Base-by-base conservation (phyloP, 2,329 filamentous ascomycete genomes). In the Ilyonectria mors-panacis region DNA sequence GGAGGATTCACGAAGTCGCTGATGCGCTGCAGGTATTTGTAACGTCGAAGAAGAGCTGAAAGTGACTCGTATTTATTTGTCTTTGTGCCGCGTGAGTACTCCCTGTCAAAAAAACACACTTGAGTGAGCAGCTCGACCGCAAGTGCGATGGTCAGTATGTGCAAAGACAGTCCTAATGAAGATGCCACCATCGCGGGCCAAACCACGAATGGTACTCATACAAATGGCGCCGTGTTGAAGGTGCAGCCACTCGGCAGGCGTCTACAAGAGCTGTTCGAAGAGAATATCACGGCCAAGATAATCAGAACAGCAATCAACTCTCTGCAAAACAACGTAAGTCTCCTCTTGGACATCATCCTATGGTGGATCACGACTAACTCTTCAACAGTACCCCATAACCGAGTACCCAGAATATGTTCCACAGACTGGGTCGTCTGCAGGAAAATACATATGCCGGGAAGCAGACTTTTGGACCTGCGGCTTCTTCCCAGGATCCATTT, bases 401-500 rank as follows among this genome's bases (percentile, higher is more conserved):
- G 67, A 63, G 1, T 75, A 73, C 10, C 73, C 73, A 0, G 73
- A 75, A 4, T 75, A 75, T 19, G 73, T 75, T 0, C 71, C 67
- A 0, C 70, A 74, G 5, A 70, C 67, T 1, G 72, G 70, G 3
- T 28, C 55, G 8, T 56, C 69, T 6, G 42, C 62, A 4, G 73
- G 72, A 6, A 68, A 59, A 53, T 75, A 75, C 13, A 44, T 71
- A 2, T 70, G 71, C 4, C 66, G 73, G 0, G 73, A 75, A 35
- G 69, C 70, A 19, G 58, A 58, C n/a, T 75, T 75, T 17, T 82
- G 81, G 81, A 82, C 81, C 0, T 81, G 79, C 35, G 81, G 81
- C 17, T 82, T 82, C 74, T 82, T 82, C 57, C 81, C 81, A 0
- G 81, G 81, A 1, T 77, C 68, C 35, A 73, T 82, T 3, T 81